phyloP scores from a whole-genome alignment of 345 rosid genomes.

The Fremontodendron californicum region DNA sequence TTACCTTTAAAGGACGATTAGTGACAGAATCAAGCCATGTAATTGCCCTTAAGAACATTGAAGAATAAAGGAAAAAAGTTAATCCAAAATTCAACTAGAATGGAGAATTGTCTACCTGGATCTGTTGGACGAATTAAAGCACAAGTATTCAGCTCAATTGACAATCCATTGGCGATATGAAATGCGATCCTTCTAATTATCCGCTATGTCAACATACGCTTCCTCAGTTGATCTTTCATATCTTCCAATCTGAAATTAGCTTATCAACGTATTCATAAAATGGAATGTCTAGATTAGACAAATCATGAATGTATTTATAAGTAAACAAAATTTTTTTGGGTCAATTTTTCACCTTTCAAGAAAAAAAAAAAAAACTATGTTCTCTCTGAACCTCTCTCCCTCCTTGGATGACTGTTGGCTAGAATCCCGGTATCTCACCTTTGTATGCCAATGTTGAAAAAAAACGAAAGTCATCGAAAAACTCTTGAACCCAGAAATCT shows the following conservation, averaged over 20 bases:
- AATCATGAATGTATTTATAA: neutral
- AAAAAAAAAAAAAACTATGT: too few species aligned
- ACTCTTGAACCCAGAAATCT: too few species aligned
- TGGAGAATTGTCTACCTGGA: conserved; percentile 44
- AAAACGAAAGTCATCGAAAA: too few species aligned
- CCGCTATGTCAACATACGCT: conserved; percentile 76
- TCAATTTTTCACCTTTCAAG: too few species aligned
- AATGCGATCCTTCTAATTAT: conserved; percentile 62
- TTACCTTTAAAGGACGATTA: conserved; percentile 86
- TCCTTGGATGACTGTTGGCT: too few species aligned
- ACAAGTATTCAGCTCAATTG: conserved; percentile 75
- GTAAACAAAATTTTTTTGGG: too few species aligned
- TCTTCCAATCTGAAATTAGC: conserved; percentile 65
- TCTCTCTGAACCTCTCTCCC: too few species aligned
- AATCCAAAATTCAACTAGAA: conserved; percentile 1
- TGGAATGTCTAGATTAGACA: neutral
- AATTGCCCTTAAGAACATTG: conserved; percentile 43
- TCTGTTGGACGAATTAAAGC: conserved; percentile 79
- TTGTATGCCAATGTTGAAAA: too few species aligned
- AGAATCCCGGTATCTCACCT: too few species aligned
- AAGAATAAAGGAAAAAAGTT: neutral
- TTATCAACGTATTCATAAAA: conserved; percentile 9
- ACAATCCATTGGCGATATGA: conserved; percentile 50
- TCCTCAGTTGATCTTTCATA: conserved; percentile 85
- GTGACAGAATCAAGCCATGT: conserved; percentile 96